Conservation (phyloP, 768 basidiomycete genomes). For the Russula sp. region DNA sequence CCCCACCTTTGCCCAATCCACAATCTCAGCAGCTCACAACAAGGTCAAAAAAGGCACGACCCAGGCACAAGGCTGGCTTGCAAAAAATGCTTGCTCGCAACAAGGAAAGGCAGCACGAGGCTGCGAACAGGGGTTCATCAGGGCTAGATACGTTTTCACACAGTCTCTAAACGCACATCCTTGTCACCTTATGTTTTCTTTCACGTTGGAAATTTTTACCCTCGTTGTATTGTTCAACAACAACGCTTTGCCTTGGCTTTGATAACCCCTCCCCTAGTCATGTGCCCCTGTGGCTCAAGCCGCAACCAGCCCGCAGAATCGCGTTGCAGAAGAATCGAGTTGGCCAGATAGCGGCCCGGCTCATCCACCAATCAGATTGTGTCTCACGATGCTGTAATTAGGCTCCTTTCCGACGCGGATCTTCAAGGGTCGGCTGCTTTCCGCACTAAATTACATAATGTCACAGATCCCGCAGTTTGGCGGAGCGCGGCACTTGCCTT, state of each 20-base stretch:
- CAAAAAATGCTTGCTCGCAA: slow-evolving; percentile 60
- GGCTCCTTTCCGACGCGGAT: too few species aligned
- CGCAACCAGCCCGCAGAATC: too few species aligned
- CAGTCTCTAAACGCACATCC: neutral
- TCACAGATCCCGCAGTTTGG: too few species aligned
- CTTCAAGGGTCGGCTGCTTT: too few species aligned
- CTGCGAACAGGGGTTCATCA: neutral
- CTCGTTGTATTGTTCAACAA: neutral
- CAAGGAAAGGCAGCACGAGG: slow-evolving; percentile 42
- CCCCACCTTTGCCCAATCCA: neutral
- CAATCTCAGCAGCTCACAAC: neutral
- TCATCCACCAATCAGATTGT: too few species aligned
- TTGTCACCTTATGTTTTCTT: neutral
- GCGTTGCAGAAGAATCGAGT: too few species aligned
- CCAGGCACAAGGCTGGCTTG: slow-evolving; percentile 51
- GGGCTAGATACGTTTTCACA: slow-evolving; percentile 14
- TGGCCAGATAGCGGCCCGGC: too few species aligned
- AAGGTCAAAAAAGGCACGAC: slow-evolving; percentile 25
- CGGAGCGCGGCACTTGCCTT: too few species aligned
- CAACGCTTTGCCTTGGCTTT: too few species aligned
- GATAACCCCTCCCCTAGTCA: neutral
- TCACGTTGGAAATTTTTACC: neutral
- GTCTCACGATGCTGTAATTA: too few species aligned
- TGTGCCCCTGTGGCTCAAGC: neutral
- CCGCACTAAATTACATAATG: too few species aligned